Base-by-base conservation (phyloP, 2,329 filamentous ascomycete genomes). In the Nemania abortiva region DNA sequence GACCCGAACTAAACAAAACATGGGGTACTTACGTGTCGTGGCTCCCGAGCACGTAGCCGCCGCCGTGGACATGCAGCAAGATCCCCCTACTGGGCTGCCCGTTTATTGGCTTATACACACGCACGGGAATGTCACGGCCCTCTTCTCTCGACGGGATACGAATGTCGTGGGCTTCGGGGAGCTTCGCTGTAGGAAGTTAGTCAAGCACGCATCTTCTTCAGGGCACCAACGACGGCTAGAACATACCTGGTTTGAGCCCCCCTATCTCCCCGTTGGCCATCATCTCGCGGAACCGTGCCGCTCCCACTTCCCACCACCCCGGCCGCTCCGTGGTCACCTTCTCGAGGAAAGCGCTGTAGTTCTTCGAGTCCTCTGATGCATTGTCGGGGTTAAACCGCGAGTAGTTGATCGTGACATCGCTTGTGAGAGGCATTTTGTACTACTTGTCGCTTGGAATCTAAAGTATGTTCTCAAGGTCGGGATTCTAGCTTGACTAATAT, bases 21-120 rank as follows among this genome's bases (percentile, higher is more conserved):
- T 4, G 42, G 42, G 42, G 42, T 24, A 47, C 64, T 49, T 24
- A 70, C 68, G 54, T 2, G 42, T 50, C 49, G 22, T 68, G 68
- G 27, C 54, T 52, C 2, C 55, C 60, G 42, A 70, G 27, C 2
- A 27, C 52, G 24, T 57, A 84, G 1, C 83, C 83, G 18, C 84
- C 83, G 3, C 86, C 88, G 74, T 90, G 88, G 54, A 89, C 84
- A 74, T 89, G 86, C 70, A 88, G 76, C 72, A 87, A 83, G 1
- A 87, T 78, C 0, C 84, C 85, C 47, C 68, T 73, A 58, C 60
- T 72, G 2, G 68, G 67, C 63, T 80, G 77, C 4, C 81, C 84
- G 27, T 82, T 79, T n/a, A 81, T 80, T 0, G 87, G 86, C 57
- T 81, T 81, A 68, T 88, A 85, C 2, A 86, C 79, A 34, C 66